A percentile compares a stretch with the other conserved stretches of the same genome.
phyloP scores from a whole-genome alignment of 805 yeast genomes.

The Starmerella sp. region DNA sequence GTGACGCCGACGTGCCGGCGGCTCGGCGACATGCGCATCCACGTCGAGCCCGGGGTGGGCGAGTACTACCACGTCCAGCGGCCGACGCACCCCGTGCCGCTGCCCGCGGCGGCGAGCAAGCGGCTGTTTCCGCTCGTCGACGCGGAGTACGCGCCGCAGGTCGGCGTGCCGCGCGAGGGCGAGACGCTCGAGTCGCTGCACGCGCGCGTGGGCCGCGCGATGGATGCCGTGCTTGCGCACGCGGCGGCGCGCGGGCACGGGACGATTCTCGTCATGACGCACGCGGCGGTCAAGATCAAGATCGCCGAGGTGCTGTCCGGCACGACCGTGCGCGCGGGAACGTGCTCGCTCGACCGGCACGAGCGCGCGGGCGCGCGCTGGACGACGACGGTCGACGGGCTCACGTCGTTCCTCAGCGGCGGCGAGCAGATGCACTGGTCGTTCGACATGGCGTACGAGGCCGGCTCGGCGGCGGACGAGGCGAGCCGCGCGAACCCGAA shows the following conservation, averaged over 20 bases:
- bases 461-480: slow-evolving; percentile 83
- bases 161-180: slow-evolving; percentile 54
- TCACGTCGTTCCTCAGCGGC: slow-evolving; percentile 50
- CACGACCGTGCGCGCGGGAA: slow-evolving; percentile 54
- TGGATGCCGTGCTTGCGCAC: slow-evolving; percentile 43
- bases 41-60: slow-evolving; percentile 73
- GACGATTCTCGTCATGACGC: slow-evolving; percentile 64
- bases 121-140: slow-evolving; percentile 42
- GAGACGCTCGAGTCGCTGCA: slow-evolving; percentile 67
- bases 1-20: slow-evolving; percentile 53
- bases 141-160: slow-evolving; percentile 41
- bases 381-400: slow-evolving; percentile 59
- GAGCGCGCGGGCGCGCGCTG: slow-evolving; percentile 36
- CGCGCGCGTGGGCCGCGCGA: slow-evolving; percentile 44
- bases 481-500: slow-evolving; percentile 19
- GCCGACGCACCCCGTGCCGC: slow-evolving; percentile 44
- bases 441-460: slow-evolving; percentile 59
- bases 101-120: slow-evolving; percentile 28
- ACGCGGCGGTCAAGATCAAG: slow-evolving; percentile 88
- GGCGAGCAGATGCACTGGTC: slow-evolving; percentile 76
- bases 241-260: slow-evolving; percentile 44
- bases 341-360: slow-evolving; percentile 72
- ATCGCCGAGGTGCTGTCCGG: slow-evolving; percentile 59
- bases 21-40: slow-evolving; percentile 44
- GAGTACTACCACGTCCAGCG: slow-evolving; percentile 82